Conservation (phyloP, 495 filamentous ascomycete species). For the Glutinoglossum americanum region DNA sequence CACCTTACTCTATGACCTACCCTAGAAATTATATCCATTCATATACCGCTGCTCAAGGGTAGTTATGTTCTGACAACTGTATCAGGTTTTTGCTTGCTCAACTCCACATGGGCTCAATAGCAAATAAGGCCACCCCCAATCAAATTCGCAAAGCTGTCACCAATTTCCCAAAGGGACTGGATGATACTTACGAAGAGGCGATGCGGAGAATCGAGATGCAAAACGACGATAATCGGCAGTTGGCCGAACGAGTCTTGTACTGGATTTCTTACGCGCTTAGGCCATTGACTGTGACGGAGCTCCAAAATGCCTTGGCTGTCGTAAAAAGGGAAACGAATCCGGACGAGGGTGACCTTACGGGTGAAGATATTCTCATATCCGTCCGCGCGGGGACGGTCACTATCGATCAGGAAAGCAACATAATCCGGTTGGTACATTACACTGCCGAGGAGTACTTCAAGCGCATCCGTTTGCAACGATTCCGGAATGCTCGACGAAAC, state of each 20-base stretch:
- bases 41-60: too few relatives aligned
- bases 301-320: conserved; percentile 27
- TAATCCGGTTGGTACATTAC: conserved; percentile 32
- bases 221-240: conserved; percentile 11
- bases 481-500: conserved; percentile 14
- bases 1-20: too few relatives aligned
- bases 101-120: conserved; percentile 26
- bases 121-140: conserved; percentile 14
- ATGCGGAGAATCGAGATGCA: conserved; percentile 18
- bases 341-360: conserved; percentile 19
- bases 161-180: conserved; percentile 12
- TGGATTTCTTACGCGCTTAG: conserved; percentile 22
- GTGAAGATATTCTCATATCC: conserved; percentile 20
- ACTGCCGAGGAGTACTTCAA: conserved; percentile 32
- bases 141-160: conserved; percentile 17
- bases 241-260: conserved; percentile 19
- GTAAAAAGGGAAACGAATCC: conserved; percentile 23
- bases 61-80: background rate
- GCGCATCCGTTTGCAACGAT: conserved; percentile 15
- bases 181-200: conserved; percentile 21
- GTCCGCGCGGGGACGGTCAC: conserved; percentile 31
- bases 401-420: conserved; percentile 23
- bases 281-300: conserved; percentile 20
- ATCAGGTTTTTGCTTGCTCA: conserved; percentile 35
- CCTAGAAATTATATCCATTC: background rate